Evolutionary conservation across 345 rosid species (phyloP).

Genomic region (Erodium maritimum): DNA sequence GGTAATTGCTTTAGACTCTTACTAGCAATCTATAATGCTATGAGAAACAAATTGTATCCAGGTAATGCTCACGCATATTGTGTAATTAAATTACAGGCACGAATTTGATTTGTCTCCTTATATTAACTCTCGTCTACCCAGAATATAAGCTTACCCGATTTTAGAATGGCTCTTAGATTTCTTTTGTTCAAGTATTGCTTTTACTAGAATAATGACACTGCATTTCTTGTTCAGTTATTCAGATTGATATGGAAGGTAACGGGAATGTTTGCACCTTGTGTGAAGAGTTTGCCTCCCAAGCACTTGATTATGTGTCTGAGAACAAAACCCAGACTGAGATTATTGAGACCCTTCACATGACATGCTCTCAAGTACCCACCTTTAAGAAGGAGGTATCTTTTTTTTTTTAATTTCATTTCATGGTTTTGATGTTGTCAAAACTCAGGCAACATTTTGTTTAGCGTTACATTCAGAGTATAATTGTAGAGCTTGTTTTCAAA

Average conservation of each 20-base stretch:
- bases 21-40: not conserved
- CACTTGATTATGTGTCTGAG: conserved; percentile 48
- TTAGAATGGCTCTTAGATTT: not conserved
- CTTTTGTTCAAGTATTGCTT: not conserved
- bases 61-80: not conserved
- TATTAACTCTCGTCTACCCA: not conserved
- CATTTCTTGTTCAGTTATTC: conserved; percentile 15
- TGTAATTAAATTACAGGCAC: not conserved
- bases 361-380: conserved; percentile 51
- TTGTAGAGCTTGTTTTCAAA: not conserved
- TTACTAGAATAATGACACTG: not conserved
- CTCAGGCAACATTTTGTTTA: not conserved
- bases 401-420: not conserved
- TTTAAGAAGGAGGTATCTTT: conserved; percentile 49
- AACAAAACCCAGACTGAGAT: conserved; percentile 69
- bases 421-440: no score
- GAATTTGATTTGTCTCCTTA: not conserved
- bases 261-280: conserved; percentile 59
- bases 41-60: not conserved
- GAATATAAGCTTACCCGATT: not conserved
- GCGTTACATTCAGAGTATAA: not conserved
- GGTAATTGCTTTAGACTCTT: conserved; percentile 9
- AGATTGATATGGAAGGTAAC: conserved; percentile 16
- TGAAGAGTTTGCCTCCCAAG: conserved; percentile 56
- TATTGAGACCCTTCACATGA: conserved; percentile 35